phyloP scores from a whole-genome alignment of 495 filamentous ascomycete species.

The Aspergillus sclerotiicarbonarius region DNA sequence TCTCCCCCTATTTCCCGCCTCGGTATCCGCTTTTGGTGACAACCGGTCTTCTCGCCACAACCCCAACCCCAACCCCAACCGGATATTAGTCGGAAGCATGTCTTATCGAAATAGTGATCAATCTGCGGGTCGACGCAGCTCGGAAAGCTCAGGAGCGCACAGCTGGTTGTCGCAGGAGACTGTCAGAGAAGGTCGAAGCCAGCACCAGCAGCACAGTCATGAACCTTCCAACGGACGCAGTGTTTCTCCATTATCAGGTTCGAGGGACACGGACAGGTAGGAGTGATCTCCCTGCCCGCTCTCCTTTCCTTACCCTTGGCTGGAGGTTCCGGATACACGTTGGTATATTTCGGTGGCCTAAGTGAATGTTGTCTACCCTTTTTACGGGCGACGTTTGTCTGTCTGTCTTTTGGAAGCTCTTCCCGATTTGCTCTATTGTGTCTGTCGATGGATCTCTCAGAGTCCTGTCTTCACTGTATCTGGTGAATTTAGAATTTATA shows the following conservation, averaged over 20 bases:
- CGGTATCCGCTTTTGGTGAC: not conserved
- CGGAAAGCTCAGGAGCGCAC: constrained; percentile 41
- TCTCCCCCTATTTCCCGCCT: not conserved
- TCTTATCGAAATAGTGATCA: constrained; percentile 33
- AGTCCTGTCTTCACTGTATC: not conserved
- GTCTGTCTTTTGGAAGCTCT: not conserved
- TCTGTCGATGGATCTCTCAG: not conserved
- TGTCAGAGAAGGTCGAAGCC: constrained; percentile 33
- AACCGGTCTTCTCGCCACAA: not conserved
- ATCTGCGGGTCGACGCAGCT: constrained; percentile 41
- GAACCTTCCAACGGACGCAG: constrained; percentile 30
- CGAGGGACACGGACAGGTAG: constrained; percentile 41
- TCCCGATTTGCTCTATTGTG: not conserved
- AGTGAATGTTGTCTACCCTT: not conserved
- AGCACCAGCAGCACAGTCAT: constrained; percentile 20
- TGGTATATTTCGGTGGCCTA: not conserved
- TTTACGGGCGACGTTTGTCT: not conserved
- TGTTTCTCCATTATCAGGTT: constrained; percentile 29
- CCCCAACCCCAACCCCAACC: not conserved
- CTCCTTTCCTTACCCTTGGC: not conserved
- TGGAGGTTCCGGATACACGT: not conserved
- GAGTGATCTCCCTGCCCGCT: constrained; percentile 13
- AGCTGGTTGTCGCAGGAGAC: constrained; percentile 49
- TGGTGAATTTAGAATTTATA: not conserved
- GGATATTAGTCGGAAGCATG: constrained; percentile 27